Evolutionary conservation across 371 early-diverging fungal species (phyloP).

Genomic region (Rhizopus microsporus): DNA sequence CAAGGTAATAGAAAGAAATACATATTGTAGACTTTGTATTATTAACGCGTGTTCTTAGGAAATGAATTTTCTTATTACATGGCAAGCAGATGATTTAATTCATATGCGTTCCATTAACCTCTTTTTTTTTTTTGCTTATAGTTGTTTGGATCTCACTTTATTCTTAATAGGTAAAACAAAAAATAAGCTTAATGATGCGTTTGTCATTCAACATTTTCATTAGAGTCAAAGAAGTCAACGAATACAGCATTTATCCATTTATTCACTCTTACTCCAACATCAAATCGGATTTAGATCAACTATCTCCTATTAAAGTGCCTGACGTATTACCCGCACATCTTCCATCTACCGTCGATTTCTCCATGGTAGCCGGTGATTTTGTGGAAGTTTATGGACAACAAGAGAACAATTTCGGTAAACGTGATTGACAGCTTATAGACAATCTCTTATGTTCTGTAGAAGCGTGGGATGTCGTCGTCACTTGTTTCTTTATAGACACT

Average conservation of each 20-base stretch:
- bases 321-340: constrained; percentile 75
- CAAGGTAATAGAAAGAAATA: constrained; percentile 48
- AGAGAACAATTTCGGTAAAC: constrained; percentile 49
- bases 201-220: neutral
- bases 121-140: constrained; percentile 16
- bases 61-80: constrained; percentile 82
- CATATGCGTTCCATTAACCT: neutral
- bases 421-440: neutral
- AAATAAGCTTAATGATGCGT: neutral
- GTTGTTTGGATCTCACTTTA: constrained; percentile 85
- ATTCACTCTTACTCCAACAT: constrained; percentile 89
- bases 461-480: constrained; percentile 87
- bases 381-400: constrained; percentile 77
- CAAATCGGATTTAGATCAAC: constrained; percentile 57
- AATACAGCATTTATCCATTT: constrained; percentile 85
- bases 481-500: constrained; percentile 97
- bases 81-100: constrained; percentile 44
- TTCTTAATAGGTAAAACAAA: constrained; percentile 70
- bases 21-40: neutral
- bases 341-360: constrained; percentile 77
- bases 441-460: constrained; percentile 32
- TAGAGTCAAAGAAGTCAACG: constrained; percentile 40
- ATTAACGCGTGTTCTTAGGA: constrained; percentile 23
- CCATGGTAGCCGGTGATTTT: constrained; percentile 97
- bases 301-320: constrained; percentile 73